Percentiles rank a stretch among this genome's conserved stretches.
These are phyloP conservation scores for Metschnikowia amazonensis DNA, from an alignment of 805 yeast species.

Conservation along the genomic window DNA sequence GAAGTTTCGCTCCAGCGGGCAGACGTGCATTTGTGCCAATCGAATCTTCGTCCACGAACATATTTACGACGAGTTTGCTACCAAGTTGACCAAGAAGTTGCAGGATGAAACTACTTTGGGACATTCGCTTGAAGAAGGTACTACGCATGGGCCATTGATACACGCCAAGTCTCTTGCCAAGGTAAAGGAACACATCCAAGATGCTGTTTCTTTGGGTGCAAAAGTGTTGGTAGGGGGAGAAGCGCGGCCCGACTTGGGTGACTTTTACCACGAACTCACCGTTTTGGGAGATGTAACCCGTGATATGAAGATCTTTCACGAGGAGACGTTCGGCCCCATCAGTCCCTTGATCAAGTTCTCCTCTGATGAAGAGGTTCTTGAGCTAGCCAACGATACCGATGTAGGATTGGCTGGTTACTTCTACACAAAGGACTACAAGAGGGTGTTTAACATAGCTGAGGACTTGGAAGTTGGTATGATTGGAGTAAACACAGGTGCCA, in stretches of 20 bases:
- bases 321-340: constrained; percentile 81
- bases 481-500: constrained; percentile 72
- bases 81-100: constrained; percentile 13
- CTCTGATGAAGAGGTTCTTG: constrained; percentile 61
- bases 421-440: constrained; percentile 52
- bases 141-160: constrained; percentile 76
- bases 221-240: constrained; percentile 58
- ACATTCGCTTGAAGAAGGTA: constrained; percentile 52
- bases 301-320: constrained; percentile 54
- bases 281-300: constrained; percentile 57
- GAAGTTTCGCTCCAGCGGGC: constrained; percentile 21
- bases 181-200: constrained; percentile 58
- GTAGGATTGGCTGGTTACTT: constrained; percentile 80
- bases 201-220: constrained; percentile 68
- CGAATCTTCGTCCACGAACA: constrained; percentile 19
- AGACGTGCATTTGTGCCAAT: constrained; percentile 22
- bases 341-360: constrained; percentile 65
- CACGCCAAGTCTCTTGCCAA: constrained; percentile 59
- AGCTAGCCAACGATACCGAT: constrained; percentile 59
- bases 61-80: constrained; percentile 16
- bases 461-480: constrained; percentile 75
- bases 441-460: constrained; percentile 61
- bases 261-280: constrained; percentile 64
- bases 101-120: constrained; percentile 47
- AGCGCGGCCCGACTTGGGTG: constrained; percentile 52